Evolutionary conservation across 2,329 filamentous ascomycete species (phyloP), one percentile per base, ranked within the genome.

Genomic region (Curvularia sp.): DNA sequence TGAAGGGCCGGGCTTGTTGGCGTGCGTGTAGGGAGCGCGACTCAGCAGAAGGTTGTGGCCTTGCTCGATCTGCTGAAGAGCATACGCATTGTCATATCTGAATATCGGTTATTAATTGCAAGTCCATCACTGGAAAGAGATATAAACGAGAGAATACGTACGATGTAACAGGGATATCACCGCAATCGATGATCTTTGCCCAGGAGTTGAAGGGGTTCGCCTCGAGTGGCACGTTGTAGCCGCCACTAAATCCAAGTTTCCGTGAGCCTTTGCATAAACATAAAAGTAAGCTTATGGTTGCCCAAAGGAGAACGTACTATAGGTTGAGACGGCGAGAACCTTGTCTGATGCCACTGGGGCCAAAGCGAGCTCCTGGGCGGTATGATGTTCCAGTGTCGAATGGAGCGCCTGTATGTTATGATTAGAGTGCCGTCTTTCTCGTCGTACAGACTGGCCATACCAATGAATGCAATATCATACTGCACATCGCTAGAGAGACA

Each of bases 311-410:
- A 35, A 84, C 88, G 70, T 88, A 93, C 90, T 95, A 95, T 57
- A 95, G 88, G 80, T 94, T 95, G 65, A 95, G 85, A 66, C 91
- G 86, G 71, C 91, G 88, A 73, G 91, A 94, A 79, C 91, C 92
- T 83, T 95, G 92, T 75, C 92, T 86, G 69, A 95, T 94, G 48
- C 91, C 91, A 31, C 88, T 91, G 9, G 92, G 92, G 0, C 92
- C 92, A 67, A 96, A 96, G 35, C 92, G 86, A 59, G 92, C 92
- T 65, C 92, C 91, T 3, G 91, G 92, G 51, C 91, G 83, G 78
- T 96, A 96, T 0, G 90, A 93, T 26, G 91, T 95, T 52, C 91
- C 91, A 0, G 92, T 94, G 74, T 96, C 92, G 67, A 95, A 95
- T 0, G 92, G 91, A 41, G 90, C 91, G 43, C 89, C 89, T 90